Evolutionary conservation across 169 alveolate genomes (phyloP).

Genomic region (Babesia ovata): DNA sequence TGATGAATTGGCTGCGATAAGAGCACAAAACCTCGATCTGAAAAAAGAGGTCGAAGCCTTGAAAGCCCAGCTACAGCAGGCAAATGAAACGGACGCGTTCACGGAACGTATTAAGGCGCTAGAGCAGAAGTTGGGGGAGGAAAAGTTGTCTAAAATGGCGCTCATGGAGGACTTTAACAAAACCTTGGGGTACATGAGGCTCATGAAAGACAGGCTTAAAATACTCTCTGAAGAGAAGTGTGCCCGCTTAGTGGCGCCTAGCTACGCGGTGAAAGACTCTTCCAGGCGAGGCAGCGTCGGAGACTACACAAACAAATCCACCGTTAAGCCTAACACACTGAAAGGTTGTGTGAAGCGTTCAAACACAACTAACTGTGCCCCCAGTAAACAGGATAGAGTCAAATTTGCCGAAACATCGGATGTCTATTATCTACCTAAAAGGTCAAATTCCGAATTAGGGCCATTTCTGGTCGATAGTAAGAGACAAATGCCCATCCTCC

Average conservation of each 20-base stretch:
- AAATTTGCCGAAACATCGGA: slow-evolving; percentile 58
- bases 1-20: neutral
- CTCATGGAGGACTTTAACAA: slow-evolving; percentile 62
- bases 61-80: slow-evolving; percentile 3
- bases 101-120: slow-evolving; percentile 31
- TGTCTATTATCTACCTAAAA: slow-evolving; percentile 44
- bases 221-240: slow-evolving; percentile 13
- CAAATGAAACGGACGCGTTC: neutral
- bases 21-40: slow-evolving; percentile 1
- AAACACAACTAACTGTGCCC: slow-evolving; percentile 25
- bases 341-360: slow-evolving; percentile 35
- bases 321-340: neutral
- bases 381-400: slow-evolving; percentile 32
- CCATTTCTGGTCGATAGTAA: slow-evolving; percentile 9
- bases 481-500: slow-evolving; percentile 24
- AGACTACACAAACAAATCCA: neutral
- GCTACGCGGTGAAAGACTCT: neutral
- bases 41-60: slow-evolving; percentile 23
- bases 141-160: slow-evolving; percentile 34
- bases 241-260: neutral
- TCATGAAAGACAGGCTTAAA: slow-evolving; percentile 60
- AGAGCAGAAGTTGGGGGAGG: slow-evolving; percentile 34
- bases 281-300: neutral
- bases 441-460: slow-evolving; percentile 51
- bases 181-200: slow-evolving; percentile 59